Evolutionary conservation across 2,329 filamentous ascomycete genomes (phyloP).

Genomic region (Phaeomoniella chlamydospora): DNA sequence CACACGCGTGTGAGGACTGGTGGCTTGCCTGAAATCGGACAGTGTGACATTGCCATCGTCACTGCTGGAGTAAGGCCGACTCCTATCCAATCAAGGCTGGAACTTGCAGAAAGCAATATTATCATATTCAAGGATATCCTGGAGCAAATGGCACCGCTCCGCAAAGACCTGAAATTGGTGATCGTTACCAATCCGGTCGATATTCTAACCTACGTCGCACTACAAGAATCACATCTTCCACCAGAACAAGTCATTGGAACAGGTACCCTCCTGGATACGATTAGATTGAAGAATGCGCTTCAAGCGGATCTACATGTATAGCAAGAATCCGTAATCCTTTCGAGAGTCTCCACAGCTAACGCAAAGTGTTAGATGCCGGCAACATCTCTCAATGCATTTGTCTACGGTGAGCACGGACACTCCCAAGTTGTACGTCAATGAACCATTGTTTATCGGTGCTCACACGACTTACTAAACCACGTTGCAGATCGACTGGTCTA

Average conservation of each 20-base stretch:
- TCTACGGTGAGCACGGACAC: slow-evolving; percentile 35
- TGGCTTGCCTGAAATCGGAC: slow-evolving; percentile 32
- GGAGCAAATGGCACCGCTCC: slow-evolving; percentile 33
- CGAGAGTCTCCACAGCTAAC: not conserved
- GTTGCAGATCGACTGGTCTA: slow-evolving; percentile 31
- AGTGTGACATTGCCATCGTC: slow-evolving; percentile 39
- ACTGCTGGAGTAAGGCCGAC: slow-evolving; percentile 39
- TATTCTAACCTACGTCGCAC: slow-evolving; percentile 35
- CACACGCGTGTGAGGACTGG: slow-evolving; percentile 30
- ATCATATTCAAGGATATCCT: slow-evolving; percentile 33
- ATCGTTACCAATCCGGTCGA: slow-evolving; percentile 42
- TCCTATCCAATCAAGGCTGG: slow-evolving; percentile 29
- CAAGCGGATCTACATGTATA: slow-evolving; percentile 1
- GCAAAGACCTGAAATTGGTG: slow-evolving; percentile 31
- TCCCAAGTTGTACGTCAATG: slow-evolving; percentile 24
- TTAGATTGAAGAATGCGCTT: slow-evolving; percentile 20
- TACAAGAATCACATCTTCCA: slow-evolving; percentile 32
- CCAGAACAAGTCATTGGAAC: slow-evolving; percentile 35
- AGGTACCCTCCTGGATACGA: slow-evolving; percentile 39
- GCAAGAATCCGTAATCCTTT: not conserved
- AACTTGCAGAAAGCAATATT: slow-evolving; percentile 33
- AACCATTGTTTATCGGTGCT: not conserved
- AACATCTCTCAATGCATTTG: slow-evolving; percentile 24
- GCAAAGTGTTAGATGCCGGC: slow-evolving; percentile 13
- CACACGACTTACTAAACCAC: slow-evolving; percentile 1